Evolutionary conservation across 2,329 filamentous ascomycete species (phyloP), one percentile per base, ranked within the genome.

Genomic region (Pseudogymnoascus sp.): DNA sequence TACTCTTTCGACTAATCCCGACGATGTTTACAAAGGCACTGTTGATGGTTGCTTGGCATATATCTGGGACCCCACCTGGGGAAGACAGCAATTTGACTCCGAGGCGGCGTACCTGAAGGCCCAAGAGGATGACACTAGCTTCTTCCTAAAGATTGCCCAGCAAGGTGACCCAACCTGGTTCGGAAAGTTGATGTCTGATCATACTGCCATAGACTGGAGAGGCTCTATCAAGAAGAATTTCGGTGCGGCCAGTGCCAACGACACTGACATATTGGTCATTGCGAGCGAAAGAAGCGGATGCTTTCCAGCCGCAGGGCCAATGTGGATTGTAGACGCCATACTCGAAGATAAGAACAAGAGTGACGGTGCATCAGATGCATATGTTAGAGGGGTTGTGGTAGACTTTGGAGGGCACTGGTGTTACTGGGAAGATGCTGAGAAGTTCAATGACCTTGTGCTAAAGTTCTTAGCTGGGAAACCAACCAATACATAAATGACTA

Each of bases 341-440:
- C 72, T 72, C 62, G 64, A 63, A 14, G 31, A 31, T 10, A 46
- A 46, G 23, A 36, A 31, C 11, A 46, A 53, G 36, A 40, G 34
- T 6, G 37, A 34, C 1, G 18, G 8, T 6, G 63, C 61, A 21
- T 36, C 14, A 4, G 67, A 37, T 40, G 70, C 70, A n/a, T 64
- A 38, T 34, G 50, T 56, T 21, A 3, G 1, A 11, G 71, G 71
- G 1, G 61, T 68, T 11, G 67, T 68, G 8, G 70, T 71, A 11
- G 63, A 67, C 42, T 73, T 71, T 68, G 72, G 72, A 31, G 72
- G 72, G 1, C 72, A 74, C 67, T 74, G 72, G 72, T 70, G 71
- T 61, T 74, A 73, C 62, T 74, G 70, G 70, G 72, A 73, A 63
- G 64, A 71, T 62, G 67, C 69, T 12, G 65, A 64, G 63, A 67